Conservation (phyloP, 2,329 filamentous ascomycete species). For the Colletotrichum brevisporum region DNA sequence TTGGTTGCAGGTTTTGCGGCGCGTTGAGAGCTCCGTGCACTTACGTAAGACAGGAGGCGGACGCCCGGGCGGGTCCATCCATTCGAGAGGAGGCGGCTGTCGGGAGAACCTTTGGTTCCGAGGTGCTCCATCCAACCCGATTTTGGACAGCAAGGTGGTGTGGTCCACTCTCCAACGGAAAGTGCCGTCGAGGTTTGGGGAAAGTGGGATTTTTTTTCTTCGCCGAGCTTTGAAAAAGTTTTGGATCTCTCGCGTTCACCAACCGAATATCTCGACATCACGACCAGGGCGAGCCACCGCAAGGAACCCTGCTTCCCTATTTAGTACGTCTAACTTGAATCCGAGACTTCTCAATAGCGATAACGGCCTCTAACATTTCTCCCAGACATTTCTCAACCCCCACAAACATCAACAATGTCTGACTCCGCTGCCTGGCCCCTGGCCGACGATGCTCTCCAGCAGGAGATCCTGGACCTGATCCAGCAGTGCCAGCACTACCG, state of each 20-base stretch:
- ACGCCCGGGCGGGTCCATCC: too few species aligned
- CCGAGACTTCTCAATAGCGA: too few species aligned
- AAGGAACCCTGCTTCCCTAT: constrained; percentile 67
- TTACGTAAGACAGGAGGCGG: constrained; percentile 34
- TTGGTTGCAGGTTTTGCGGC: constrained; percentile 59
- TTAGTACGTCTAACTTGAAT: constrained; percentile 2
- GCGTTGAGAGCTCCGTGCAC: constrained; percentile 45
- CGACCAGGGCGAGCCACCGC: constrained; percentile 71
- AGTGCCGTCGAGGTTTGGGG: constrained; percentile 30
- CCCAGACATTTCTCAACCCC: constrained; percentile 28
- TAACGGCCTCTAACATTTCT: constrained; percentile 4
- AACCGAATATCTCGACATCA: constrained; percentile 20
- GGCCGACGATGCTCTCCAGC: constrained; percentile 80
- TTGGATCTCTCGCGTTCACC: constrained; percentile 28
- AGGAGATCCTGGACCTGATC: constrained; percentile 86
- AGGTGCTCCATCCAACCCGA: neutral
- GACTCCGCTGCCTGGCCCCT: constrained; percentile 72
- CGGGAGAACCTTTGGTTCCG: constrained; percentile 22
- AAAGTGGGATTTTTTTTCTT: constrained; percentile 41
- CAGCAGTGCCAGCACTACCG: constrained; percentile 79
- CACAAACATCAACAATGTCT: constrained; percentile 31
- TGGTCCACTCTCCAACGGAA: constrained; percentile 24
- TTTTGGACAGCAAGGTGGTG: neutral
- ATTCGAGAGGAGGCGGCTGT: constrained; percentile 19
- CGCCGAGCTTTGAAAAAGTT: constrained; percentile 17